Evolutionary conservation across 176 grass and related monocot genomes (phyloP).

Genomic region (Aegilops sharonensis): DNA sequence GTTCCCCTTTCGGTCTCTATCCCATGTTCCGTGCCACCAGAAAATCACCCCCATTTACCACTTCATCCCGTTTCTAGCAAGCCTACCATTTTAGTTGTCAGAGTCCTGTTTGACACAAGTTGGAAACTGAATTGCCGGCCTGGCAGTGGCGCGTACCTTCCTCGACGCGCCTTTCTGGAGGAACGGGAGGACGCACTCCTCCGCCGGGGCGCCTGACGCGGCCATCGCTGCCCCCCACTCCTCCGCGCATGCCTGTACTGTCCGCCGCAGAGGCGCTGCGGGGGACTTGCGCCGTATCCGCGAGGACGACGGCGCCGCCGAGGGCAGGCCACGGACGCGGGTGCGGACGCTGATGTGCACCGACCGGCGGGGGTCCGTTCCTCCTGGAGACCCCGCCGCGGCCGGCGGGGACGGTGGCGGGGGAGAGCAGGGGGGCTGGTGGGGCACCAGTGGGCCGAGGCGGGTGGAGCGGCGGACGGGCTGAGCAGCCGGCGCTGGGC

Average conservation of each 20-base stretch:
- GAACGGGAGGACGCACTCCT: conserved; percentile 49
- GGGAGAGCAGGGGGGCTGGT: neutral
- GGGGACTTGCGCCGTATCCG: neutral
- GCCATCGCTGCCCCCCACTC: conserved; percentile 30
- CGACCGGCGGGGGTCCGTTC: neutral
- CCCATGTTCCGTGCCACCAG: neutral
- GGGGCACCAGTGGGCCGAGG: neutral
- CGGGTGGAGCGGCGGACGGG: neutral
- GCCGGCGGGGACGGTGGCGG: neutral
- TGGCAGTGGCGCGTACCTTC: conserved; percentile 26
- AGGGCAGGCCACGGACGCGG: conserved; percentile 18
- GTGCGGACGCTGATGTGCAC: neutral
- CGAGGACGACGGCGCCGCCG: neutral
- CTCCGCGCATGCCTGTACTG: neutral
- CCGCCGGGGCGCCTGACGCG: conserved; percentile 14
- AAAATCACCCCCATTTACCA: too few relatives aligned
- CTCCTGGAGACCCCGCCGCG: neutral
- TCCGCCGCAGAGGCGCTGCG: neutral
- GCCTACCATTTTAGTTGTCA: neutral
- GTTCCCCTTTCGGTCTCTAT: neutral
- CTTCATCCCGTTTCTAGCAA: neutral
- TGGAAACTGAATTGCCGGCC: neutral
- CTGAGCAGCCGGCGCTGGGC: neutral
- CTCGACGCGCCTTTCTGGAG: conserved; percentile 38
- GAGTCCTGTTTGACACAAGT: neutral